Evolutionary conservation across 73 alveolate species (phyloP), one percentile per base, ranked within the genome.

Genomic region (Tetrahymena elliotti): DNA sequence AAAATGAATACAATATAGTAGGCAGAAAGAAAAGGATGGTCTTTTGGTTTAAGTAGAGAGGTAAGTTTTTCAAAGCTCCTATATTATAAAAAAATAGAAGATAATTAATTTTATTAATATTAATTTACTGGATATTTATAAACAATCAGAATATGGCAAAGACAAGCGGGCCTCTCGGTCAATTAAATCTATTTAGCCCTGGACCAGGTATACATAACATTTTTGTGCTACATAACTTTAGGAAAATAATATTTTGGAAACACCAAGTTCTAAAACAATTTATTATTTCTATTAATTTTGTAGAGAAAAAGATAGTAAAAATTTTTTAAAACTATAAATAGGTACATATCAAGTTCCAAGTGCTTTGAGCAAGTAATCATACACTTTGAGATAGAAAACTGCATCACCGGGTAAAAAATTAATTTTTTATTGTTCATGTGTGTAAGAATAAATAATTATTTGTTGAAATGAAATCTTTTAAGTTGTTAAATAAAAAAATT

Each of bases 21-120:
- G 31, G 93, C 40, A n/a, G 41, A 34, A 34, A 84, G 34, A 16
- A 94, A 84, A 39, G 96, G 96, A 8, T 94, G 96, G 96, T 84
- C 96, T 9, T 83, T 94, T 94, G 93, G 94, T 27, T 93, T 94
- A 3, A 94, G 96, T 37, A 39, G 96, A 84, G 96, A 94, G 27
- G 96, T 94, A 94, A 35, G 6, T 40, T 37, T 38, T 68, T 33
- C 20, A 84, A 38, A 18, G 20, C 34, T 84, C 33, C n/a, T 27
- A 34, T 83, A n/a, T n/a, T 39, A 47, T 92, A 33, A 94, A 84
- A 34, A 93, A n/a, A n/a, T n/a, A n/a, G n/a, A n/a, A n/a, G n/a
- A 68, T 6, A 68, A 7, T 27, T 3, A 68, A 68, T 27, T 68
- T 31, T 12, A 10, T 1, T 40, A 10, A 40, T 10, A 10, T 40